Conservation (phyloP, 352 stramenopile species). For the Globisporangium uncinulatum region DNA sequence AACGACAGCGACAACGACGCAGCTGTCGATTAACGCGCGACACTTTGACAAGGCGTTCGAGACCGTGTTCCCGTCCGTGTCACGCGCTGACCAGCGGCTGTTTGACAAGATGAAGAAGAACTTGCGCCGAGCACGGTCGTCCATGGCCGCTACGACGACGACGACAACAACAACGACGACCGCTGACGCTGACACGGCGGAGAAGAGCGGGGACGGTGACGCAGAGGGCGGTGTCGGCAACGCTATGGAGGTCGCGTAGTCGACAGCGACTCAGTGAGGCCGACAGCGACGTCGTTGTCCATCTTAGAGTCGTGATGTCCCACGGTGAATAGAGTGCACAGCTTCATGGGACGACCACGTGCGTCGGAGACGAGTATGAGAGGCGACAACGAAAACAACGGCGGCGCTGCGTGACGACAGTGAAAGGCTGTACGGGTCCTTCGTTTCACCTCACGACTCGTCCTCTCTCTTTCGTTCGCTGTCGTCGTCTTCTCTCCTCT, state of each 20-base stretch:
- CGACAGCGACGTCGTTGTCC: background rate
- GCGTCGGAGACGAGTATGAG: no score
- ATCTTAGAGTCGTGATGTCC: no score
- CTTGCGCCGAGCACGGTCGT: conserved; percentile 55
- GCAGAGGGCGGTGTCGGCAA: background rate
- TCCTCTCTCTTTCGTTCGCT: no score
- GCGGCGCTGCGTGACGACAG: no score
- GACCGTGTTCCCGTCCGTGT: conserved; percentile 81
- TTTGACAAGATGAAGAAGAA: conserved; percentile 90
- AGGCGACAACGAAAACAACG: no score
- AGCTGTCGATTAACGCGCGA: conserved; percentile 50
- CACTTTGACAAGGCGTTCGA: conserved; percentile 77
- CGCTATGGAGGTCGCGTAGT: conserved; percentile 1
- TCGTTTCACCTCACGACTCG: no score
- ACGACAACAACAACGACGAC: conserved; percentile 6
- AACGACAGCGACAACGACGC: conserved; percentile 17
- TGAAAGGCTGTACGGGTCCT: no score
- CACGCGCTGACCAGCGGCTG: conserved; percentile 74
- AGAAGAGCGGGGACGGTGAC: background rate
- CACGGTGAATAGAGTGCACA: background rate
- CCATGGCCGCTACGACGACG: conserved; percentile 16
- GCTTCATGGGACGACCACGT: no score
- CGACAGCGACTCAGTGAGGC: background rate
- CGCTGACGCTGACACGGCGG: background rate
- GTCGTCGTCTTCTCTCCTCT: no score